Percentiles rank a stretch among this genome's conserved stretches.
Evolutionary conservation across 139 green algal species (phyloP).

Genomic region (Micromonas commoda): DNA sequence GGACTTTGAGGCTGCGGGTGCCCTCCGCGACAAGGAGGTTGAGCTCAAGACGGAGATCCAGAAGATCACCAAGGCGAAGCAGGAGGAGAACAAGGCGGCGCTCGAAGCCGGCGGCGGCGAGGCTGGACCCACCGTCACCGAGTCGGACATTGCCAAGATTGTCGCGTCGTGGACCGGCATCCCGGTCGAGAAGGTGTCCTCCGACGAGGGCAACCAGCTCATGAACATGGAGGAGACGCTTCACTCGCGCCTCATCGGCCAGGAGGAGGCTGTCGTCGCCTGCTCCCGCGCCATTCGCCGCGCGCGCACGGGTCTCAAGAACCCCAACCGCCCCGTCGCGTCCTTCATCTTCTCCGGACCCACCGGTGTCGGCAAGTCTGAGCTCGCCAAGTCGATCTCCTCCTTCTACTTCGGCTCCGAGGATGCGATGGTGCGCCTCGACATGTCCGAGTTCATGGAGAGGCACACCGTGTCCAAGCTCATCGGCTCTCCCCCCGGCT

Average conservation of each 20-base stretch:
- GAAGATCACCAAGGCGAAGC: conserved; percentile 51
- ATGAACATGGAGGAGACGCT: conserved; percentile 98
- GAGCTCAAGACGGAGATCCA: conserved; percentile 93
- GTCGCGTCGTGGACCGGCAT: conserved; percentile 79
- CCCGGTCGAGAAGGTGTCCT: conserved; percentile 83
- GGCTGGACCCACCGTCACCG: conserved; percentile 66
- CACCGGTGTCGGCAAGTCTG: conserved; percentile 93
- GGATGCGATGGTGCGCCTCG: conserved; percentile 83
- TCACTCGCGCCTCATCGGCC: conserved; percentile 89
- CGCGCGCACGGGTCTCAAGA: conserved; percentile 95
- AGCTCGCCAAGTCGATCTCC: conserved; percentile 97
- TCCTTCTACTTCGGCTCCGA: conserved; percentile 96
- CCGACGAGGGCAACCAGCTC: conserved; percentile 88
- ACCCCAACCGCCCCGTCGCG: conserved; percentile 93
- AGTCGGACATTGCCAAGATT: conserved; percentile 94
- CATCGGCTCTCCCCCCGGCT: conserved; percentile 95
- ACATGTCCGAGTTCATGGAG: conserved; percentile 99
- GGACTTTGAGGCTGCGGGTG: conserved; percentile 95
- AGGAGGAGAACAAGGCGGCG: conserved; percentile 67
- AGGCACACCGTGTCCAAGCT: conserved; percentile 98
- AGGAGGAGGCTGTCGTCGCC: conserved; percentile 91
- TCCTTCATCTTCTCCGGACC: conserved; percentile 93
- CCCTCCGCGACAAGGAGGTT: conserved; percentile 93
- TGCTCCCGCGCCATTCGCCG: conserved; percentile 86
- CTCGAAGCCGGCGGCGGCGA: conserved; percentile 69